Base-by-base conservation (phyloP, 176 grass and related monocot species). In the Musa beccarii region DNA sequence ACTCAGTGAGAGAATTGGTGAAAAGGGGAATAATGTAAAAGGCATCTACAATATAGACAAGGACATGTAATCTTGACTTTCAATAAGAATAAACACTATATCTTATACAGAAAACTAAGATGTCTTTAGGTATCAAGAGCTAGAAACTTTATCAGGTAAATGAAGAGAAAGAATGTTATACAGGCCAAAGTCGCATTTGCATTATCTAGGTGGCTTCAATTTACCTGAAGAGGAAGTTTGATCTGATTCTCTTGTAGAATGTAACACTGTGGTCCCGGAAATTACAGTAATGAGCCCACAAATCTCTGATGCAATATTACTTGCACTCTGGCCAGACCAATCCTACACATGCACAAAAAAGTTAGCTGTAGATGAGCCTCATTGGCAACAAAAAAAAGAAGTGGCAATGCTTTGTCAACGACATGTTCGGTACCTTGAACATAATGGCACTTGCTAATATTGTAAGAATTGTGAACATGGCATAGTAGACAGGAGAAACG, bases 371-470 rank as follows among this genome's bases (percentile, higher is more conserved):
- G 53, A 52, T 53, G 17, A 72, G 69, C 15, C 65, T 65, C 17
- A 13, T 26, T 11, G n/a, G 22, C 22, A 65, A 0, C 26, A 16
- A 29, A 5, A 4, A 14, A 34, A 14, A 64, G 59, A 1, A 79
- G 50, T 15, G 62, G 23, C 13, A 55, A 51, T 78, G 11, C 56
- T 49, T 34, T 66, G 56, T 28, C 59, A 62, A 62, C 9, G 15
- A 19, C 9, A 14, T n/a, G 14, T 20, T 70, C 2, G n/a, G 68
- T 82, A 93, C 94, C 94, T 89, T 93, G 80, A 97, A 97, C 94
- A 97, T 97, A 84, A 97, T 97, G 68, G 85, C 94, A 76, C 94
- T 97, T 82, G 94, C 94, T 72, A 97, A 84, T 74, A 97, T 93
- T 63, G 94, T 97, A 29, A 97, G 82, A 52, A 90, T 97, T 62